These are phyloP conservation scores for Datisca glomerata DNA, from an alignment of 306 rosid species.

Conservation along the genomic window DNA sequence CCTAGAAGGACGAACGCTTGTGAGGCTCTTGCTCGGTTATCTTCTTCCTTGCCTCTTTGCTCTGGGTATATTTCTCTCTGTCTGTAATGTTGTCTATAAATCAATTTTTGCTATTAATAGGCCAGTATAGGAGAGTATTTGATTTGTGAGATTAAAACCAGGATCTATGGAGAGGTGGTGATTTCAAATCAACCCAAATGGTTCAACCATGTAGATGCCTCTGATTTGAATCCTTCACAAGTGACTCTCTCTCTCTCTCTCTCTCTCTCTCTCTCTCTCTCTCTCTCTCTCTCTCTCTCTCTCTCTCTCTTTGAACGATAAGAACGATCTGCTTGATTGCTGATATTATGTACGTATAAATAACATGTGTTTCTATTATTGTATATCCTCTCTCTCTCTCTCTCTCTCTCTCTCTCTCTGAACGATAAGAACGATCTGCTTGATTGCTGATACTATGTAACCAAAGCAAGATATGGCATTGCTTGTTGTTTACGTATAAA, in stretches of 20 bases:
- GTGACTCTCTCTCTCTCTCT: constrained; percentile 17
- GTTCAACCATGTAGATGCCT: constrained; percentile 14
- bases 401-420: too few relatives aligned
- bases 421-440: too few relatives aligned
- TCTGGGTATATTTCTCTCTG: constrained; percentile 31
- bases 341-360: too few relatives aligned
- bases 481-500: too few relatives aligned
- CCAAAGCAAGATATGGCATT: too few relatives aligned
- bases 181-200: constrained; percentile 59
- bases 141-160: constrained; percentile 4
- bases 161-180: constrained; percentile 65
- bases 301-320: too few relatives aligned
- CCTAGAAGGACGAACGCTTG: constrained; percentile 44
- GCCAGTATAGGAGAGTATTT: constrained; percentile 7
- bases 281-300: too few relatives aligned
- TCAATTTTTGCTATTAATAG: background rate
- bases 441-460: too few relatives aligned
- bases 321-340: too few relatives aligned
- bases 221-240: background rate
- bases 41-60: constrained; percentile 40
- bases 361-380: too few relatives aligned
- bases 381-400: too few relatives aligned
- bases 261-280: constrained; percentile 8
- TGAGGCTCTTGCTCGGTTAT: constrained; percentile 46
- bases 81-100: background rate